Conservation (phyloP, 2,329 filamentous ascomycete genomes). For the Xylaria arbuscula region DNA sequence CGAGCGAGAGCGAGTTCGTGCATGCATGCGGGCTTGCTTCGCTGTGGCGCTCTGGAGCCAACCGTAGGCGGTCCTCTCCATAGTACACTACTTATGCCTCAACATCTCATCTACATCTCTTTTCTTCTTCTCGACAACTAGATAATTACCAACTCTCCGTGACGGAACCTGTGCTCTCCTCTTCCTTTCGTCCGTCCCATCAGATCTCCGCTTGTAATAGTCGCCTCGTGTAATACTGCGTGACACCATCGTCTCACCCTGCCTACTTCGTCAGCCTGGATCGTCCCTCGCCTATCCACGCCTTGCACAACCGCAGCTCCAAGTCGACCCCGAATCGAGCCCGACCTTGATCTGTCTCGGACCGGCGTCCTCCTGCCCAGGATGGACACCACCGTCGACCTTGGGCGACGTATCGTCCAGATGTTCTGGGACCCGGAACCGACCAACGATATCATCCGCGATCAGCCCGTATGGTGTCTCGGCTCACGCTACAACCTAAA, state of each 20-base stretch:
- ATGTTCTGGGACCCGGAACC: constrained; percentile 94
- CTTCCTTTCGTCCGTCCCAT: neutral
- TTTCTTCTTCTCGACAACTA: neutral
- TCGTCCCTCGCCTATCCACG: neutral
- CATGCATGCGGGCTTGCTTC: constrained; percentile 14
- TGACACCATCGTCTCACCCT: constrained; percentile 11
- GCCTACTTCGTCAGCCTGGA: neutral
- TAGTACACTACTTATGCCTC: neutral
- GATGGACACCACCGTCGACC: constrained; percentile 68
- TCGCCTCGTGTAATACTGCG: constrained; percentile 16
- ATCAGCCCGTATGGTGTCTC: constrained; percentile 86
- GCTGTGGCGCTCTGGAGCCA: constrained; percentile 13
- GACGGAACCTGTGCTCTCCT: neutral
- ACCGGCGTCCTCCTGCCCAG: constrained; percentile 11
- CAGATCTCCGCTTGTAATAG: neutral
- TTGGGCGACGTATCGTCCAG: constrained; percentile 84
- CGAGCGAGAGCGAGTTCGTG: constrained; percentile 1
- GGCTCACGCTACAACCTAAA: constrained; percentile 63
- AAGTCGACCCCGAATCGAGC: neutral
- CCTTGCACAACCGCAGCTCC: constrained; percentile 7
- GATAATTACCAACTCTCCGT: neutral
- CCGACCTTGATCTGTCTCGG: neutral
- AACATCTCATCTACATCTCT: constrained; percentile 9
- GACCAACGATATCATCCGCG: constrained; percentile 75
- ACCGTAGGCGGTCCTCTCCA: constrained; percentile 11